Evolutionary conservation across 1,139 yeast genomes (phyloP), one percentile per base, ranked within the genome.

Genomic region (Taphrina communis): DNA sequence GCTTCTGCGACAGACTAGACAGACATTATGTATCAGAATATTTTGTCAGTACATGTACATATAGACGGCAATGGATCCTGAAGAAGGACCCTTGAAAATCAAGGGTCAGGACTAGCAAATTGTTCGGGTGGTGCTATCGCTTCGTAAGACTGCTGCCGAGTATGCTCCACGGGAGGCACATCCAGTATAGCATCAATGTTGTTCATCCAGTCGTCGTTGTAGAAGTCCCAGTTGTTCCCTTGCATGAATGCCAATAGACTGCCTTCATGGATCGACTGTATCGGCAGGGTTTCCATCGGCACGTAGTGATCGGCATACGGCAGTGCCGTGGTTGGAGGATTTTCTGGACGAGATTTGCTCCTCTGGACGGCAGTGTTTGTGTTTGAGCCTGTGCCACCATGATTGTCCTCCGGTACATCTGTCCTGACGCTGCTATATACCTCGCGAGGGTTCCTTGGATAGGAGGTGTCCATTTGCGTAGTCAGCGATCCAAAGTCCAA

Each of bases 241-340:
- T 63, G 67, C 67, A 63, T 63, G 39, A 63, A 63, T 3, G 67
- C 67, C 50, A 63, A 44, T 19, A 63, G 46, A 17, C 61, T 53
- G n/a, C 67, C 67, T 44, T 63, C 67, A n/a, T 63, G 67, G 9
- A 63, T 55, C 31, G 67, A 63, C 31, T 62, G 66, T 19, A 51
- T 51, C 8, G 60, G 55, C 9, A 25, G 44, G 12, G 41, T 36
- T 14, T 44, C 51, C 46, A 51, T 17, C 46, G 67, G 67, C 1
- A 31, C 53, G 42, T 36, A 58, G 9, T 58, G 62, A 25, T 42
- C 46, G 11, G 62, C 62, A 58, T 44, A 44, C 14, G 42, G 62
- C 12, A 17, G 52, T 8, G 25, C 53, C 11, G 44, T 39, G 35
- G 51, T 25, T 19, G 9, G 19, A 12, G 61, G 3, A 17, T 35